phyloP scores from a whole-genome alignment of 2,329 filamentous ascomycete genomes.

The Gyromitra esculenta region DNA sequence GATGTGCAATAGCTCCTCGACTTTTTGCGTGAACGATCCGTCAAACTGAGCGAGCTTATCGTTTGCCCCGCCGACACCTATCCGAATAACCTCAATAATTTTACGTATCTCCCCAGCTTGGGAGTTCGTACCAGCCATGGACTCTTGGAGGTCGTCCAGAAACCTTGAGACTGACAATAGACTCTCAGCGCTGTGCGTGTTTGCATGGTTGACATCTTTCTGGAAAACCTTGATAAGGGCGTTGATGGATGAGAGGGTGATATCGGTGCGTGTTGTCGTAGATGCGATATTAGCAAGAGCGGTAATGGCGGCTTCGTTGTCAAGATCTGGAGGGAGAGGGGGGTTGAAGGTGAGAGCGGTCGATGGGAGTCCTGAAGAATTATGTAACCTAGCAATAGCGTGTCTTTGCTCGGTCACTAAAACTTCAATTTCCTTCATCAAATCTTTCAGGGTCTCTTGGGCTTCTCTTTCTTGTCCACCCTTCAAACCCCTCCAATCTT shows the following conservation, averaged over 20 bases:
- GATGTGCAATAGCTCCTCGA: slow-evolving; percentile 52
- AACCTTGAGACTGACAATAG: slow-evolving; percentile 52
- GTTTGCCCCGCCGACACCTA: slow-evolving; percentile 53
- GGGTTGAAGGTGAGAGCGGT: slow-evolving; percentile 53
- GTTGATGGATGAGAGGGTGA: slow-evolving; percentile 55
- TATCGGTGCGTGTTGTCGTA: slow-evolving; percentile 55
- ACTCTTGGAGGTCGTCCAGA: slow-evolving; percentile 53
- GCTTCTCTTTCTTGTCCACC: slow-evolving; percentile 56
- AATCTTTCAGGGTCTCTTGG: slow-evolving; percentile 55
- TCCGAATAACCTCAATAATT: slow-evolving; percentile 55
- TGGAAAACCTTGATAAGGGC: slow-evolving; percentile 55
- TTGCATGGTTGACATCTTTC: slow-evolving; percentile 52
- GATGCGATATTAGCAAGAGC: slow-evolving; percentile 55
- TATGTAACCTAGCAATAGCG: slow-evolving; percentile 50
- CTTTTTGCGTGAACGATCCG: slow-evolving; percentile 46
- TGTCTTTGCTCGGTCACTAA: slow-evolving; percentile 59
- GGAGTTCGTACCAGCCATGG: slow-evolving; percentile 50
- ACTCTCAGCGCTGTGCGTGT: slow-evolving; percentile 52
- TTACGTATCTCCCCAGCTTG: slow-evolving; percentile 54
- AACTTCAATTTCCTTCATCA: slow-evolving; percentile 55
- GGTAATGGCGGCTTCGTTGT: slow-evolving; percentile 55
- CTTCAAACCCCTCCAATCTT: slow-evolving; percentile 56
- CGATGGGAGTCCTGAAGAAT: slow-evolving; percentile 49
- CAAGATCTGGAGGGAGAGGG: slow-evolving; percentile 52
- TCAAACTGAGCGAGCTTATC: slow-evolving; percentile 54